Evolutionary conservation across 208 protist genomes (phyloP).

Genomic region (Herpetomonas samuelpessoai): DNA sequence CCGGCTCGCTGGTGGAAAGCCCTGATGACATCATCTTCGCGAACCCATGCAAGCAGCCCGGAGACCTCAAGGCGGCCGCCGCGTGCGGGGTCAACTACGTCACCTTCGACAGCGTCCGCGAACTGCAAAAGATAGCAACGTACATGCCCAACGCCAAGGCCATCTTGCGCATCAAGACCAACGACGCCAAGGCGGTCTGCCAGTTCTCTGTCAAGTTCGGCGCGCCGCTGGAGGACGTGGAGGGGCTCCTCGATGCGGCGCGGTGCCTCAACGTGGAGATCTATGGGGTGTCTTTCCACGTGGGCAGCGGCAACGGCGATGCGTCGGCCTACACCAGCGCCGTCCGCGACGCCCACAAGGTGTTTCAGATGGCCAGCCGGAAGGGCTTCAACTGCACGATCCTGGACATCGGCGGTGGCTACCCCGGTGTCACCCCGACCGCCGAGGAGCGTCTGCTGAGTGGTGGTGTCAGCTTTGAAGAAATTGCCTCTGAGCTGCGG

Average conservation of each 20-base stretch:
- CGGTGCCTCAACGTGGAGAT: constrained; percentile 44
- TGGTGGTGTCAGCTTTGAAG: constrained; percentile 29
- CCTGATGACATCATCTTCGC: constrained; percentile 76
- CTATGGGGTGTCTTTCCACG: constrained; percentile 87
- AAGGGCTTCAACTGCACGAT: constrained; percentile 73
- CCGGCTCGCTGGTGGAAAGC: constrained; percentile 18
- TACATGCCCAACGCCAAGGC: constrained; percentile 40
- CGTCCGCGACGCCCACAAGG: constrained; percentile 37
- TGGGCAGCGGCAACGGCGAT: constrained; percentile 82
- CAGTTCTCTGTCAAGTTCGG: constrained; percentile 88
- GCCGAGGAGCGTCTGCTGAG: constrained; percentile 6
- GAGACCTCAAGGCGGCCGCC: constrained; percentile 54
- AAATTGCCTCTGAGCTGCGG: constrained; percentile 51
- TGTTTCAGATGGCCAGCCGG: constrained; percentile 57
- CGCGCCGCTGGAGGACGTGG: constrained; percentile 31
- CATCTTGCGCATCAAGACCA: constrained; percentile 71
- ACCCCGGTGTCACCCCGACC: constrained; percentile 37
- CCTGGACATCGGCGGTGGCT: constrained; percentile 90
- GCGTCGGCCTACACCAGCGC: constrained; percentile 51
- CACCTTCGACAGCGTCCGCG: constrained; percentile 80
- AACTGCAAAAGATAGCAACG: constrained; percentile 72
- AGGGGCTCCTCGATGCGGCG: constrained; percentile 36
- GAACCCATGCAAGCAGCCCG: constrained; percentile 84
- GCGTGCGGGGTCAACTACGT: constrained; percentile 53
- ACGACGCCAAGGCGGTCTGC: constrained; percentile 65